Evolutionary conservation across 805 yeast species (phyloP).

Genomic region (Pichia nakasei): DNA sequence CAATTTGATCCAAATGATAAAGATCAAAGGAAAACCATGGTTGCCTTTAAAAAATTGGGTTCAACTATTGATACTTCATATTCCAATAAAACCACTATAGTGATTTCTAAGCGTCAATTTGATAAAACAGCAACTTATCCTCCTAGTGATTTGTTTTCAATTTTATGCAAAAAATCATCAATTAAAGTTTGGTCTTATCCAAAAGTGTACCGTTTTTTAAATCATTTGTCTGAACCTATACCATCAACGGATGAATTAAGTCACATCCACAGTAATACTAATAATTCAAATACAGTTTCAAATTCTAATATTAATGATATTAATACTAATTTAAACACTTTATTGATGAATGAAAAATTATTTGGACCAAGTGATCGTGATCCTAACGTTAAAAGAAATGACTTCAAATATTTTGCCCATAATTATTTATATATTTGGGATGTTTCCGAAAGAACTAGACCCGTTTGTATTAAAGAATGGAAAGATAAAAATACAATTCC

Average conservation of each 20-base stretch:
- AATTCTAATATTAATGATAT: constrained; percentile 10
- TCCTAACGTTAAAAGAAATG: constrained; percentile 76
- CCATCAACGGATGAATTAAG: constrained; percentile 11
- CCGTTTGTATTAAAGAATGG: constrained; percentile 83
- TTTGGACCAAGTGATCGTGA: constrained; percentile 87
- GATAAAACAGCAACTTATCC: constrained; percentile 34
- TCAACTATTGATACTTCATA: constrained; percentile 53
- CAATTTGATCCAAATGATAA: constrained; percentile 28
- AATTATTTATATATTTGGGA: constrained; percentile 77
- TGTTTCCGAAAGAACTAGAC: constrained; percentile 65
- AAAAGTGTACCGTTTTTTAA: constrained; percentile 72
- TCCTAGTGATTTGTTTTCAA: constrained; percentile 54
- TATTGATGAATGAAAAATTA: constrained; percentile 75
- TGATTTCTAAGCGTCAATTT: constrained; percentile 57
- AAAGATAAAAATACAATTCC: constrained; percentile 39
- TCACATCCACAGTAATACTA: neutral
- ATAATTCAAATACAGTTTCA: neutral
- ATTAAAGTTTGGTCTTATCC: constrained; percentile 85
- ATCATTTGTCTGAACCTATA: constrained; percentile 43
- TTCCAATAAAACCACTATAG: constrained; percentile 61
- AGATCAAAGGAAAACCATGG: constrained; percentile 29
- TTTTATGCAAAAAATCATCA: constrained; percentile 50
- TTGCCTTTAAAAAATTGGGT: constrained; percentile 36
- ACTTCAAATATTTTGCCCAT: constrained; percentile 70
- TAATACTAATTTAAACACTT: constrained; percentile 38